Base-by-base conservation (phyloP, 1,284 basidiomycete genomes). In the Cerrena zonata region DNA sequence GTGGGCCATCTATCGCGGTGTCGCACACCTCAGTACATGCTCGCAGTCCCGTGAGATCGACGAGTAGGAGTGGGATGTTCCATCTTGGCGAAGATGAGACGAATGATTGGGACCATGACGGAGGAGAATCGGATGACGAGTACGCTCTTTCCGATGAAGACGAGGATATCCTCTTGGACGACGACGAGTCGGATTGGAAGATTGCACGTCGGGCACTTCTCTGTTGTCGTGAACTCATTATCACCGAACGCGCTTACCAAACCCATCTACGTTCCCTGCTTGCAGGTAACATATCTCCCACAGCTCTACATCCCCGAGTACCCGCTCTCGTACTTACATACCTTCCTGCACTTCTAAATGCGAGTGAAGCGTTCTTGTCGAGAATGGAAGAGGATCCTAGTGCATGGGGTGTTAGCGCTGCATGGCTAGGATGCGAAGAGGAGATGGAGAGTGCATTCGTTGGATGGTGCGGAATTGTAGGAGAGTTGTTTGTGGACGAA, bases 161-260 rank as follows among this genome's bases (percentile, higher is more conserved):
- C 18, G 57, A 59, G 7, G 58, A 60, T 34, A 56, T 59, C 19
- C 54, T 54, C 7, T 60, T 56, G 30, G 58, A 59, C 42, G 23
- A 49, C 26, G 60, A 62, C 52, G 64, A 69, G 44, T 63, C 67
- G 46, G 65, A 72, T 12, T 84, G 82, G 82, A 69, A 72, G 50
- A 69, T 69, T 18, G 80, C 79, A 2, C 72, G 79, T 36, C 76
- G 76, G 23, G 77, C 80, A 0, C 67, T 86, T 43, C 68, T 86
- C n/a, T 72, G 73, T 60, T 73, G 77, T 46, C 68, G 78, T 36
- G 84, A 87, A 65, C 73, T 87, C 44, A 71, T 87, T 23, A 72
- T 78, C 40, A 86, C 84, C 2, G 84, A 86, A 62, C 74, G 76
- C 52, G 80, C 73, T 53, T 87, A 86, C 60, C 74, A 80, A 49